Evolutionary conservation across 495 filamentous ascomycete species (phyloP).

Genomic region (Daldinia caldariorum): DNA sequence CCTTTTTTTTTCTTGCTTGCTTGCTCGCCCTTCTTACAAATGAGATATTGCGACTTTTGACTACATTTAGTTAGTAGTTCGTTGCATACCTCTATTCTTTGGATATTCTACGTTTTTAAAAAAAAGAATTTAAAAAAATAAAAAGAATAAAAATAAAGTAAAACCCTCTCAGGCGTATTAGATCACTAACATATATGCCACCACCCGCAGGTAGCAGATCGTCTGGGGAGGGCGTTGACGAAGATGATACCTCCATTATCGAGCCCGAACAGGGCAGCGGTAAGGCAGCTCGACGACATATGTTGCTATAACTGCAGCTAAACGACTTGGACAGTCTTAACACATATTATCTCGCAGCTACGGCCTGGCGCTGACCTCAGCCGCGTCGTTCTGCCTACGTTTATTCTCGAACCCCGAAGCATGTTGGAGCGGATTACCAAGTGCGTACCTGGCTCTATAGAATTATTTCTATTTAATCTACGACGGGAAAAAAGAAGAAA

Average conservation of each 20-base stretch:
- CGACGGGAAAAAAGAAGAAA: conserved; percentile 7
- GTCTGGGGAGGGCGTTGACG: conserved; percentile 57
- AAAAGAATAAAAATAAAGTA: no score
- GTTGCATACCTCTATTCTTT: not conserved
- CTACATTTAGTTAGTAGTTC: not conserved
- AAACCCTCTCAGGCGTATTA: not conserved
- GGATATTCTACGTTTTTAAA: no score
- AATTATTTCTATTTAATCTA: not conserved
- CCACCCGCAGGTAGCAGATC: conserved; percentile 57
- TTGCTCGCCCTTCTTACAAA: not conserved
- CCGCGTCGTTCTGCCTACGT: conserved; percentile 93
- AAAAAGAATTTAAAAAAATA: no score
- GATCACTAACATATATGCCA: conserved; percentile 33
- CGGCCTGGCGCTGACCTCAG: conserved; percentile 95
- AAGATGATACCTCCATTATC: conserved; percentile 80
- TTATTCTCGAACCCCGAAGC: conserved; percentile 95
- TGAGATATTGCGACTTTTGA: not conserved
- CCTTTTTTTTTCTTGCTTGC: not conserved
- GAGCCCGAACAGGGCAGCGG: conserved; percentile 80
- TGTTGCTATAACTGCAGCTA: not conserved
- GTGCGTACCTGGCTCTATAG: conserved; percentile 57
- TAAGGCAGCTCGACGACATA: conserved; percentile 49
- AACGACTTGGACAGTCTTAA: conserved; percentile 69
- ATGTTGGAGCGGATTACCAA: conserved; percentile 99
- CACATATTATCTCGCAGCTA: conserved; percentile 96